Conservation (phyloP, 106 monocot species). For the Allium sativum region DNA sequence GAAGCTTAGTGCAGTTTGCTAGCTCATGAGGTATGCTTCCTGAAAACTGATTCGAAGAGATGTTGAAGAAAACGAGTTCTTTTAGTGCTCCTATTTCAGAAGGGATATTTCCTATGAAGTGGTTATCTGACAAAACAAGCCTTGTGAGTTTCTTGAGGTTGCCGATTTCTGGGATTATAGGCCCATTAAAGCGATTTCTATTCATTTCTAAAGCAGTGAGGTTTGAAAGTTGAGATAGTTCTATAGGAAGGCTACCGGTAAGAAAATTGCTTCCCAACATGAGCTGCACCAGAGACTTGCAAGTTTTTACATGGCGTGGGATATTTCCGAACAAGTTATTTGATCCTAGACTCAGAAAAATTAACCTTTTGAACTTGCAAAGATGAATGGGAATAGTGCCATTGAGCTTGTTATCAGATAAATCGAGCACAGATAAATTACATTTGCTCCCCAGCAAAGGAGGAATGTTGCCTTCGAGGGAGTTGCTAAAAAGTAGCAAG, state of each 20-base stretch:
- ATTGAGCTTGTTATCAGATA: slow-evolving; percentile 53
- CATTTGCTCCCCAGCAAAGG: slow-evolving; percentile 47
- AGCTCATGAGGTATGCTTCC: slow-evolving; percentile 47
- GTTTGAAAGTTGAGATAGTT: slow-evolving; percentile 45
- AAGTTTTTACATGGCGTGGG: slow-evolving; percentile 53
- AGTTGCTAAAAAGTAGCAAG: slow-evolving; percentile 56
- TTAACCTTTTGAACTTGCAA: slow-evolving; percentile 49
- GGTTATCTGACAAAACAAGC: slow-evolving; percentile 54
- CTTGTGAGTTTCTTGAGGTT: slow-evolving; percentile 46
- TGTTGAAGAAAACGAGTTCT: slow-evolving; percentile 54
- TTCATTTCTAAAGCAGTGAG: slow-evolving; percentile 55
- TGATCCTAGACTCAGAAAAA: slow-evolving; percentile 54
- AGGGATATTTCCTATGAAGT: slow-evolving; percentile 64
- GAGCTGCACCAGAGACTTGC: slow-evolving; percentile 50
- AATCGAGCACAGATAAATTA: slow-evolving; percentile 62
- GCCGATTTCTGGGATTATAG: slow-evolving; percentile 58
- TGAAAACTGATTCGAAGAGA: slow-evolving; percentile 54
- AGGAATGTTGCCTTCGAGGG: slow-evolving; percentile 49
- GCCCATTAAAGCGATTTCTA: slow-evolving; percentile 63
- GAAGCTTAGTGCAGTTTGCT: slow-evolving; percentile 54
- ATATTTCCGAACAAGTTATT: slow-evolving; percentile 64
- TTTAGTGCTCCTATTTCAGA: slow-evolving; percentile 45
- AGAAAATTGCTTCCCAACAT: slow-evolving; percentile 53
- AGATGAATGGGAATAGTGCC: slow-evolving; percentile 44
- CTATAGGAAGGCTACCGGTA: slow-evolving; percentile 62